phyloP scores from a whole-genome alignment of 805 yeast species.

The Brettanomyces nanus region DNA sequence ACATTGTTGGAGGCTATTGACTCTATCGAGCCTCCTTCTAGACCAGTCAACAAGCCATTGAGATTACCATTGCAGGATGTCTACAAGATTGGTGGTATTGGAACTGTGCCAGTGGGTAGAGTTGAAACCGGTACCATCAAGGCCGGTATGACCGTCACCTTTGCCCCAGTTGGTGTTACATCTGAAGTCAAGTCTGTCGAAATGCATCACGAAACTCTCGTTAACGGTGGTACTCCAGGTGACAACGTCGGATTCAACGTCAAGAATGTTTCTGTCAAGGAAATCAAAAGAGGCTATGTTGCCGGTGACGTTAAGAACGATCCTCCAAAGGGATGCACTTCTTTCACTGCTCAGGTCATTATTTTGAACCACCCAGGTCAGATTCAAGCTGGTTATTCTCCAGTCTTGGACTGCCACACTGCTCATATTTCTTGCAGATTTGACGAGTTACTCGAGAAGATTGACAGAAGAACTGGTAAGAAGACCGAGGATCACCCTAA shows the following conservation, averaged over 20 bases:
- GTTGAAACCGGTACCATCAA: constrained; percentile 88
- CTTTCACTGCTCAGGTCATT: constrained; percentile 72
- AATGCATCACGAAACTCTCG: constrained; percentile 78
- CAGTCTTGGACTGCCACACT: constrained; percentile 88
- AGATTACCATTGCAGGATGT: constrained; percentile 88
- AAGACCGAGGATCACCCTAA: constrained; percentile 82
- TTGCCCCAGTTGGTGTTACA: constrained; percentile 84
- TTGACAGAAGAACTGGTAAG: constrained; percentile 93
- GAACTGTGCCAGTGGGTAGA: constrained; percentile 91
- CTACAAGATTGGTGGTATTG: constrained; percentile 89
- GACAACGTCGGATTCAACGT: constrained; percentile 89
- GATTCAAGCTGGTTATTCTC: constrained; percentile 83
- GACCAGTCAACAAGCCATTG: constrained; percentile 82
- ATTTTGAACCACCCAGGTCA: constrained; percentile 91
- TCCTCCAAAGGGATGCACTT: constrained; percentile 71
- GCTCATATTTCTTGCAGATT: constrained; percentile 89
- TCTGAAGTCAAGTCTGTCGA: constrained; percentile 86
- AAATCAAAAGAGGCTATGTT: constrained; percentile 88
- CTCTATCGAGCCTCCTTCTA: constrained; percentile 68
- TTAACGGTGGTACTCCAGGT: constrained; percentile 85
- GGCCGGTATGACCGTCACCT: constrained; percentile 66
- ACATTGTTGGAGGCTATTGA: constrained; percentile 82
- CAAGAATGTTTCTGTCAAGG: constrained; percentile 84
- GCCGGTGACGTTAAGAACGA: constrained; percentile 87
- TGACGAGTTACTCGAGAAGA: constrained; percentile 74